Evolutionary conservation across 2,329 filamentous ascomycete genomes (phyloP).

Genomic region (Tricladium varicosporioides): DNA sequence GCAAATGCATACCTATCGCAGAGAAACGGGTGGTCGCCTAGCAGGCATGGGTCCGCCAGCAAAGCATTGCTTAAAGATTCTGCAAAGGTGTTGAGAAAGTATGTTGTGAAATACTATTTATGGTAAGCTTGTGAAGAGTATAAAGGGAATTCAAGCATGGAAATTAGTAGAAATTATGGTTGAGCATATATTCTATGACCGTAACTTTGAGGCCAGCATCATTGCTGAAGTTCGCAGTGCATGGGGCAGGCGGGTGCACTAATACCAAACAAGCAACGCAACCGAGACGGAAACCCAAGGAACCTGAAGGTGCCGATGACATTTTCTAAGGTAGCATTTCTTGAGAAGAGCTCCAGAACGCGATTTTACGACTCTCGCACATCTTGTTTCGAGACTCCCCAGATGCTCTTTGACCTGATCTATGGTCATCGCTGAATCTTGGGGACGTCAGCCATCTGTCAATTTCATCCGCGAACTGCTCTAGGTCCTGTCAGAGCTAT

Average conservation of each 20-base stretch:
- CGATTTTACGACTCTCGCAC: slow-evolving; percentile 8
- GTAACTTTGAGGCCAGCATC: too few relatives aligned
- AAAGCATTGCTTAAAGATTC: neutral
- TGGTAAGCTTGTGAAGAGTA: neutral
- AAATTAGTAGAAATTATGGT: too few relatives aligned
- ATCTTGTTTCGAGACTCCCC: slow-evolving; percentile 28
- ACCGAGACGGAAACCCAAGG: neutral
- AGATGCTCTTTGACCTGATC: slow-evolving; percentile 34
- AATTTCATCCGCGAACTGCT: slow-evolving; percentile 6
- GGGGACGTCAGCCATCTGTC: slow-evolving; percentile 33
- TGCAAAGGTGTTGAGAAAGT: neutral
- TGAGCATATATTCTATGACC: too few relatives aligned
- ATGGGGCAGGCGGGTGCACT: neutral
- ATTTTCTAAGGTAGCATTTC: neutral
- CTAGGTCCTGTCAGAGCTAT: slow-evolving; percentile 6
- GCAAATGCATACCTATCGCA: neutral
- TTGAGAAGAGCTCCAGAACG: neutral
- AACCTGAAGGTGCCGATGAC: slow-evolving; percentile 2
- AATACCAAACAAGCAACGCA: neutral
- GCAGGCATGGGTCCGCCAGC: neutral
- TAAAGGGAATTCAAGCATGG: too few relatives aligned
- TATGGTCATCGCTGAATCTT: slow-evolving; percentile 36
- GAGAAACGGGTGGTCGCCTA: neutral
- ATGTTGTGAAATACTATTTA: neutral
- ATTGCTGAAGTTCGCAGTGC: neutral